Evolutionary conservation across 352 stramenopile genomes (phyloP), one percentile per base, ranked within the genome.

Genomic region (Phytophthora europaea): DNA sequence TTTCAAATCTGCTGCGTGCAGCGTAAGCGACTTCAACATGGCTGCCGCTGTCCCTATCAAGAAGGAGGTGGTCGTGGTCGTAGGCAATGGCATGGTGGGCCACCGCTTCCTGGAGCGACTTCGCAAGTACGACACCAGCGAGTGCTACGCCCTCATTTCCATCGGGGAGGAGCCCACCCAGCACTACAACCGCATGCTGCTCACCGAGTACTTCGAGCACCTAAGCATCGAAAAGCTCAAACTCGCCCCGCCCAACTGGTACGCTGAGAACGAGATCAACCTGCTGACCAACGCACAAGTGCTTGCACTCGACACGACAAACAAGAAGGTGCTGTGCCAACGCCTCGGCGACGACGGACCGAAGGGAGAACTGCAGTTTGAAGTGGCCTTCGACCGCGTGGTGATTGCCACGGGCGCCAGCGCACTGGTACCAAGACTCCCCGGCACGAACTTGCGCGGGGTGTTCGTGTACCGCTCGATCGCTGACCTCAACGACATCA

Each of bases 391-490:
- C 73, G 92, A 98, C 74, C 89, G 84, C 26, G 76, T 93, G 13
- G 90, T 98, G 7, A 88, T 98, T 60, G 92, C 94, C 28, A 98
- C 94, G 12, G 94, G 94, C 57, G 93, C 84, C 16, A 97, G 83
- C 67, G 88, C 94, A 0, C 89, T 98, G 70, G 90, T 98, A 26
- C 94, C 94, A 3, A 81, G 80, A 18, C 94, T 98, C 68, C 85
- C 83, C 38, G 93, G 94, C 36, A 87, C 84, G 8, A 76, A 95
- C 34, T 83, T 94, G 23, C 88, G 81, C 7, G 94, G 94, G 16
- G 92, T 98, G 7, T 98, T 98, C 82, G 94, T 98, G 31, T 98
- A 98, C 80, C 88, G 94, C 61, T 98, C 93, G 0, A 97, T 98
- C 74, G 84, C 96, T 72, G 94, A 98, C 66, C 85, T 98, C 45